Evolutionary conservation across 164 flowering plant species (phyloP).

Genomic region (grape (Vitis vinifera)): ASM3070453v1 NC_081818.1:4568501-4569000

Average conservation of each 20-base stretch:
- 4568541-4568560: no score
- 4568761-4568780: conserved; percentile 63
- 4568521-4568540: no score
- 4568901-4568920: neutral
- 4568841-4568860: neutral
- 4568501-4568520: no score
- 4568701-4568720: neutral
- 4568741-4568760: conserved; percentile 30
- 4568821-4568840: neutral
- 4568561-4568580: no score
- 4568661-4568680: no score
- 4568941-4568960: neutral
- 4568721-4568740: neutral
- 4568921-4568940: neutral
- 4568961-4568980: neutral
- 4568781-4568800: conserved; percentile 60
- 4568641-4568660: no score
- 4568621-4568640: no score
- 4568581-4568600: no score
- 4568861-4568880: no score
- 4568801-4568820: conserved; percentile 52
- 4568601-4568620: no score
- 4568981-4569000: neutral
- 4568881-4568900: no score
- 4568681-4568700: no score